These are phyloP conservation scores for Peronosclerospora sorghi DNA, from an alignment of 352 stramenopile species.

Conservation along the genomic window DNA sequence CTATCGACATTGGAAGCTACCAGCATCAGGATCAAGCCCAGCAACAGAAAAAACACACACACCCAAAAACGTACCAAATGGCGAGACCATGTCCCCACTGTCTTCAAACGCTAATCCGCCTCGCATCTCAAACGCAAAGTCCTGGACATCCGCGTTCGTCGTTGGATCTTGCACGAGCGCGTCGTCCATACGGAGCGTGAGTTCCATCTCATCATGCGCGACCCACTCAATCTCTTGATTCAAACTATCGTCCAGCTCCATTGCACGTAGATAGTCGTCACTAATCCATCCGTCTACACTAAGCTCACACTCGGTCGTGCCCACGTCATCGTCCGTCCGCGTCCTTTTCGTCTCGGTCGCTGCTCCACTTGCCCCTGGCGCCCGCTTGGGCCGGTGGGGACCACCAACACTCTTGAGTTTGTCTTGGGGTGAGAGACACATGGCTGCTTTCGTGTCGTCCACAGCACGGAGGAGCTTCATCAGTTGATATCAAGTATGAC, in stretches of 20 bases:
- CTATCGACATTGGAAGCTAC: slow-evolving; percentile 22
- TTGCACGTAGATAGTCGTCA: slow-evolving; percentile 63
- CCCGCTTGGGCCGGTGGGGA: slow-evolving; percentile 34
- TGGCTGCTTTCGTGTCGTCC: slow-evolving; percentile 38
- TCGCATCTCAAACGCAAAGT: slow-evolving; percentile 53
- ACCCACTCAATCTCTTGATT: slow-evolving; percentile 82
- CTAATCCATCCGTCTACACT: slow-evolving; percentile 72
- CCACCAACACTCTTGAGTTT: slow-evolving; percentile 38
- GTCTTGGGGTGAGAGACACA: slow-evolving; percentile 60
- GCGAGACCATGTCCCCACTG: background rate
- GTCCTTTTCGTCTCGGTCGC: slow-evolving; percentile 21
- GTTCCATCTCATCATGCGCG: slow-evolving; percentile 49
- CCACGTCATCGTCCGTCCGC: slow-evolving; percentile 22
- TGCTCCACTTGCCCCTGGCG: slow-evolving; percentile 4
- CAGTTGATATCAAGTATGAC: background rate
- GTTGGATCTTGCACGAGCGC: slow-evolving; percentile 25
- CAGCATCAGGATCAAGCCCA: too few relatives aligned
- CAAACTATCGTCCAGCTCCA: slow-evolving; percentile 65
- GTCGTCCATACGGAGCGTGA: slow-evolving; percentile 40
- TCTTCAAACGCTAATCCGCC: slow-evolving; percentile 40
- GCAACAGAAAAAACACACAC: too few relatives aligned
- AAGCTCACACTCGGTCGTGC: slow-evolving; percentile 28
- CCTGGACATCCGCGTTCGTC: slow-evolving; percentile 28
- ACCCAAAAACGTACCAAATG: too few relatives aligned
- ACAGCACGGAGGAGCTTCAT: slow-evolving; percentile 22